Conservation (phyloP, 1,284 basidiomycete genomes). For the Ceratobasidium sp. region DNA sequence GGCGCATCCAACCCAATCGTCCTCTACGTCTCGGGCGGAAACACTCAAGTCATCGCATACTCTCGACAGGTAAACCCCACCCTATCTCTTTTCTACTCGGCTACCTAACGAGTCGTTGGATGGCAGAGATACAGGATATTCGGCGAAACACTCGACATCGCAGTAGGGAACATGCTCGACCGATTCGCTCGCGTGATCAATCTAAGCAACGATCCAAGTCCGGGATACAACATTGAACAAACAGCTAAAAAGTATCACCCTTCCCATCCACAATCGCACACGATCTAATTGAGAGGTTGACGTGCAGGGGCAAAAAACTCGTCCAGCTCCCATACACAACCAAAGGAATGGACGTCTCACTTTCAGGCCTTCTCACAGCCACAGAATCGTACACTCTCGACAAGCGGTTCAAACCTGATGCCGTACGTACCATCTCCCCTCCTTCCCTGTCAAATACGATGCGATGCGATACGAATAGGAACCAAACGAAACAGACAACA, state of each 20-base stretch:
- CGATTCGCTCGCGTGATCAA: conserved; percentile 97
- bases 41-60: conserved; percentile 99
- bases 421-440: conserved; percentile 12
- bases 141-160: conserved; percentile 98
- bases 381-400: conserved; percentile 90
- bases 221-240: conserved; percentile 99
- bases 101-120: not conserved
- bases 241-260: conserved; percentile 85
- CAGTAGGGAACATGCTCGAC: conserved; percentile 98
- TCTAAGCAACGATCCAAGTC: conserved; percentile 94
- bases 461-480: conserved; percentile 54
- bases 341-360: conserved; percentile 98
- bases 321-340: conserved; percentile 93
- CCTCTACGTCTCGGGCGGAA: conserved; percentile 98
- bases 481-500: conserved; percentile 68
- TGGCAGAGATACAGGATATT: conserved; percentile 90
- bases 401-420: conserved; percentile 70
- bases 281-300: not conserved
- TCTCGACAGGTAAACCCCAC: conserved; percentile 75
- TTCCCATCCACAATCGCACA: not conserved
- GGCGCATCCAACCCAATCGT: conserved; percentile 96
- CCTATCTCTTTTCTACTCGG: not conserved
- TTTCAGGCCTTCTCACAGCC: conserved; percentile 93
- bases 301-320: conserved; percentile 67
- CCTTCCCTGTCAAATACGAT: conserved; percentile 52